Conservation (phyloP, 2,329 filamentous ascomycete genomes). For the Sodiomyces alkalinus region DNA sequence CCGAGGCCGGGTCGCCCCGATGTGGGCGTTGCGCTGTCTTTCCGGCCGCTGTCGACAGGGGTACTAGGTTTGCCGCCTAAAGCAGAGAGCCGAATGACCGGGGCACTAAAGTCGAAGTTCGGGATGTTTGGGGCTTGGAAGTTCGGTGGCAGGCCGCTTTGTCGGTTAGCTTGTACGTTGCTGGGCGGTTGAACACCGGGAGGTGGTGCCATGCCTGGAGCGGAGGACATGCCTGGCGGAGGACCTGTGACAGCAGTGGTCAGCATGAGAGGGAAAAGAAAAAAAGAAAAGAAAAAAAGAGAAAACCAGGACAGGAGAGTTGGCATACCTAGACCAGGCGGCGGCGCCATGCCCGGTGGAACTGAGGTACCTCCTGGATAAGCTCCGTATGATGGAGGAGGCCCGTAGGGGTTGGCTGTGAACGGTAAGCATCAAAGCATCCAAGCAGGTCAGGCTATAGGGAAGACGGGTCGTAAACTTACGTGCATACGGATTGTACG, state of each 20-base stretch:
- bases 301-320: too few relatives aligned
- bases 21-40: conserved; percentile 26
- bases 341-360: conserved; percentile 57
- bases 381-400: conserved; percentile 56
- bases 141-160: conserved; percentile 62
- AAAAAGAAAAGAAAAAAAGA: conserved; percentile 14
- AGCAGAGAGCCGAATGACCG: conserved; percentile 85
- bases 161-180: conserved; percentile 61
- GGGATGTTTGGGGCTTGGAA: conserved; percentile 86
- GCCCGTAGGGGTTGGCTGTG: conserved; percentile 47
- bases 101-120: conserved; percentile 96
- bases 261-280: conserved; percentile 3
- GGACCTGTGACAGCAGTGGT: conserved; percentile 34
- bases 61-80: conserved; percentile 46
- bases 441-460: too few relatives aligned
- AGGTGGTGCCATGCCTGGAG: conserved; percentile 65
- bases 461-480: conserved; percentile 9
- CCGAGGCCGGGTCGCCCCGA: conserved; percentile 34
- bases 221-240: conserved; percentile 66
- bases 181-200: conserved; percentile 66
- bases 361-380: conserved; percentile 43
- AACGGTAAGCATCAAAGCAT: conserved; percentile 7
- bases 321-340: conserved; percentile 78
- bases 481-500: conserved; percentile 48
- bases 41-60: conserved; percentile 23